phyloP scores from a whole-genome alignment of 192 early-diverging fungal genomes.

The Chytriomyces sp. region DNA sequence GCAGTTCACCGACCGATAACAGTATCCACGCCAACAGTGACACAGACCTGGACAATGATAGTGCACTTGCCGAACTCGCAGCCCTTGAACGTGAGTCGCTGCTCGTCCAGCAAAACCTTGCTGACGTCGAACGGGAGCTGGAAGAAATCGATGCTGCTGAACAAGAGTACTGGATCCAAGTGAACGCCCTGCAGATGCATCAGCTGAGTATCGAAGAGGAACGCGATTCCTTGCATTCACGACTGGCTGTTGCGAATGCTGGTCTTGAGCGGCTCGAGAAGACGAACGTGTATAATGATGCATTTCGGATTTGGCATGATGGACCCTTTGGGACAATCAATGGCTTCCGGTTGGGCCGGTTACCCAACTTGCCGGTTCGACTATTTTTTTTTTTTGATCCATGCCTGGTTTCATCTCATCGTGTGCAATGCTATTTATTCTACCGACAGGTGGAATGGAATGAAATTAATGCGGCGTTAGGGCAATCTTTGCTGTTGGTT shows the following conservation, averaged over 20 bases:
- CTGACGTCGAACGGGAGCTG: constrained; percentile 47
- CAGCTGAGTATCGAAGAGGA: constrained; percentile 73
- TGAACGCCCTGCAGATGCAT: constrained; percentile 72
- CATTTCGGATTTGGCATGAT: constrained; percentile 85
- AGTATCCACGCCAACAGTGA: background rate
- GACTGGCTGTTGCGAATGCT: constrained; percentile 74
- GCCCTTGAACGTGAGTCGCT: background rate
- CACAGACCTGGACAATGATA: constrained; percentile 7
- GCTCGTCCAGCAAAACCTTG: background rate
- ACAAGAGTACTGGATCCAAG: constrained; percentile 65
- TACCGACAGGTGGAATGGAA: constrained; percentile 80
- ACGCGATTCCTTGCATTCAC: constrained; percentile 77
- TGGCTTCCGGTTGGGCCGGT: constrained; percentile 85
- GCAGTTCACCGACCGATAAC: background rate
- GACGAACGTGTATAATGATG: constrained; percentile 95
- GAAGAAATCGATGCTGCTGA: constrained; percentile 62
- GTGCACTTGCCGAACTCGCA: constrained; percentile 14
- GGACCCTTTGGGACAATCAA: constrained; percentile 93
- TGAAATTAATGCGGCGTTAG: constrained; percentile 97
- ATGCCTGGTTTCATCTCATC: no score
- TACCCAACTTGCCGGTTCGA: constrained; percentile 70
- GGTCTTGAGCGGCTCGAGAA: constrained; percentile 85
- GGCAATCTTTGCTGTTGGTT: constrained; percentile 83
- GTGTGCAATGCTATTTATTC: background rate
- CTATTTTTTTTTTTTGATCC: background rate